Conservation (phyloP, 2,329 filamentous ascomycete species). For the Microdochium nivale region DNA sequence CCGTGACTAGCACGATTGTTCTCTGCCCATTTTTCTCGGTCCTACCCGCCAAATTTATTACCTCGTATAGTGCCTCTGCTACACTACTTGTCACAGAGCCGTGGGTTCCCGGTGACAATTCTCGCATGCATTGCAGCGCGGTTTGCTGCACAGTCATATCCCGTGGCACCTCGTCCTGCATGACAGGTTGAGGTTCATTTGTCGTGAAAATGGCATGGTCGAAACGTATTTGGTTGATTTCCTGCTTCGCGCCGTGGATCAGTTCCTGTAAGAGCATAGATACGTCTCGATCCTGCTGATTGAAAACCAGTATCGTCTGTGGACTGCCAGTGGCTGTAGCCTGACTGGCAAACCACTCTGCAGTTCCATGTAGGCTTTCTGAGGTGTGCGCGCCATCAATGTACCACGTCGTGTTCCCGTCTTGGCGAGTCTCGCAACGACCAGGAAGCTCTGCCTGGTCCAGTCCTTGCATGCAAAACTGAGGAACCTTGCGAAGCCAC, state of each 20-base stretch:
- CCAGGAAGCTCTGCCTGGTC: constrained; percentile 62
- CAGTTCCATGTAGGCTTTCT: constrained; percentile 71
- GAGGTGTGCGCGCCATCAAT: constrained; percentile 84
- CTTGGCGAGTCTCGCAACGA: constrained; percentile 60
- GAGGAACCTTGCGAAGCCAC: constrained; percentile 28
- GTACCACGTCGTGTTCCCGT: constrained; percentile 57
- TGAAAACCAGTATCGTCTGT: constrained; percentile 66
- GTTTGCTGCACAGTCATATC: constrained; percentile 56
- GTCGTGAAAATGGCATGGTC: constrained; percentile 72
- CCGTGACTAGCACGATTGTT: constrained; percentile 65
- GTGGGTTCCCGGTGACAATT: constrained; percentile 35
- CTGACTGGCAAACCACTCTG: constrained; percentile 62
- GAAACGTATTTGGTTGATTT: constrained; percentile 36
- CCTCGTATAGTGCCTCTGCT: constrained; percentile 56
- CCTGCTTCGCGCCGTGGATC: constrained; percentile 41
- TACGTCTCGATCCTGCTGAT: constrained; percentile 82
- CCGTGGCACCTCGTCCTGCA: constrained; percentile 45
- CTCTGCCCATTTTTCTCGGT: constrained; percentile 27
- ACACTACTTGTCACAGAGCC: constrained; percentile 57
- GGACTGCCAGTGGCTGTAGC: constrained; percentile 9
- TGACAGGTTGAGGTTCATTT: constrained; percentile 41
- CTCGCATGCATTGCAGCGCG: constrained; percentile 53
- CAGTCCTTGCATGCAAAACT: constrained; percentile 55
- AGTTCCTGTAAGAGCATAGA: constrained; percentile 54
- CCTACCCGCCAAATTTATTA: constrained; percentile 29